Base-by-base conservation (phyloP, 805 yeast species). In the Zygosaccharomyces bisporus region DNA sequence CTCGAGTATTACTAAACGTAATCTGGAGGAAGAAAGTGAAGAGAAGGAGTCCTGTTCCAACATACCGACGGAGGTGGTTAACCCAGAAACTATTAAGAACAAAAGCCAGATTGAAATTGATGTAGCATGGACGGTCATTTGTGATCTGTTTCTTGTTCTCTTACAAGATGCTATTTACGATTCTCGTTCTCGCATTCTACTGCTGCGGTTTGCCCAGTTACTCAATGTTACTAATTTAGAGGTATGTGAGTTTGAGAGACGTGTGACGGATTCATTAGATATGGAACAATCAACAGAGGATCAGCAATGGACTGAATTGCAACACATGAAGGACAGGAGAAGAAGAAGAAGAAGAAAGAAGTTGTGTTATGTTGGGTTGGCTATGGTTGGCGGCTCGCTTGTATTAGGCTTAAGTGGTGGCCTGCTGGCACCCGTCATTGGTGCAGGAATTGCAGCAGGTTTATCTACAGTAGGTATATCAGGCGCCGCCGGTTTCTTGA, bases 371-470 rank as follows among this genome's bases (percentile, higher is more conserved):
- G 86, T 93, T 50, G 99, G 98, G 0, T 68, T 93, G 39, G 99
- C 99, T 0, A 93, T 98, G 6, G 74, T 90, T 12, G 98, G 98
- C 21, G 99, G 99, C 2, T 90, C 96, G 1, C 70, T 93, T 17
- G 95, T 93, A 1, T 77, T 93, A 46, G 99, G 99, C 1, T 70
- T 93, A 14, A 87, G 96, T 48, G 98, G 96, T 6, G 99, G 99
- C 5, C 66, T 93, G 34, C 69, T 93, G 35, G 99, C 99, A 0
- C 99, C 99, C 0, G 95, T 95, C 2, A 95, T 93, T 57, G 98
- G 98, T 40, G 98, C 98, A 1, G 99, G 99, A 57, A 60, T 93
- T 21, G 99, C 98, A 1, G 98, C 98, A 3, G 99, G 98, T 12
- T 71, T 93, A 32, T 83, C 97, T 1, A 93, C 99, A 0, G 79